Evolutionary conservation across 2,329 filamentous ascomycete genomes (phyloP), one percentile per base, ranked within the genome.

Genomic region (Diplodia corticola): DNA sequence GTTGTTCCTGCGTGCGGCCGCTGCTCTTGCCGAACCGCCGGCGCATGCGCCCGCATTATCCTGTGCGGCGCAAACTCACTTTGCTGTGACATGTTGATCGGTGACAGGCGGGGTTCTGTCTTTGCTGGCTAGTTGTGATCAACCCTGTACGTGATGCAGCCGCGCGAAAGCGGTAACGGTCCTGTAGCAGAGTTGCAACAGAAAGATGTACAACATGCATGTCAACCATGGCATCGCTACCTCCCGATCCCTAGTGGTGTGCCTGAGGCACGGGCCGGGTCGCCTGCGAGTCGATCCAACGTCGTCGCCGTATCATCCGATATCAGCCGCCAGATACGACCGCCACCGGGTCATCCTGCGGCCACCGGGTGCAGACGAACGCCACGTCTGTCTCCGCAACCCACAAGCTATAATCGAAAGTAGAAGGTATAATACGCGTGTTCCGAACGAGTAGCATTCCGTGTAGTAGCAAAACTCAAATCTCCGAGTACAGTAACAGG

Each of bases 171-270:
- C 12, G 44, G 26, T 4, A 15, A 28, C 26, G 10, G 22, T n/a
- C 40, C 44, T 61, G 57, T 61, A 49, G 24, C 57, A 49, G 44
- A 61, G 26, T 61, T 61, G 57, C 40, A 61, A 61, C 44, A 35
- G 44, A 49, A 48, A 49, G 57, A 61, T 61, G 57, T 35, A 61
- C 44, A 6, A n/a, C 57, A 61, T 40, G 28, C 35, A 57, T 17
- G 28, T 33, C 24, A 20, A 60, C 20, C 40, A 40, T 60, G 54
- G 54, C 54, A 60, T 48, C 24, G 44, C 44, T 30, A 48, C 15
- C 28, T n/a, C 1, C 37, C 44, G n/a, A 35, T 46, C 26, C 7
- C 26, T 49, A 49, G 26, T 33, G 57, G 26, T 15, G 28, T 24
- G 57, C 44, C 15, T 50, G 20, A 35, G 40, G 28, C 57, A 35